These are phyloP conservation scores for Globisporangium uncinulatum DNA, from an alignment of 352 stramenopile genomes.

Conservation along the genomic window DNA sequence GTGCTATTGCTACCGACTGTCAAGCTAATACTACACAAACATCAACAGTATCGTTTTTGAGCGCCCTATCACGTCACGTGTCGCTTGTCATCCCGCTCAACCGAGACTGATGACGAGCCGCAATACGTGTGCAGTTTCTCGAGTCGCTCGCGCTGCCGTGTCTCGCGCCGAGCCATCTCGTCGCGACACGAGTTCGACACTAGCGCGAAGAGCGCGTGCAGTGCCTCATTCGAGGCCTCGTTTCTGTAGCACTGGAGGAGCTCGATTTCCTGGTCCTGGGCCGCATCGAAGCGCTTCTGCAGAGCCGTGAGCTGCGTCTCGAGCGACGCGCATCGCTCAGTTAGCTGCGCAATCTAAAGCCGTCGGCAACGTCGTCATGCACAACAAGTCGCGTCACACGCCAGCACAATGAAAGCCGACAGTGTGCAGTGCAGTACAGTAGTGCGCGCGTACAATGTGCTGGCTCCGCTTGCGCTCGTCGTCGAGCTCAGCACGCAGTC, in stretches of 20 bases:
- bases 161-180: slow-evolving; percentile 22
- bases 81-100: slow-evolving; percentile 36
- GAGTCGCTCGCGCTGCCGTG: slow-evolving; percentile 23
- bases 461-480: slow-evolving; percentile 42
- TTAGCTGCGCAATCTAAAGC: slow-evolving; percentile 34
- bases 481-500: slow-evolving; percentile 41
- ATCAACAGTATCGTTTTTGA: neutral
- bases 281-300: slow-evolving; percentile 14
- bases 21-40: neutral
- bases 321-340: slow-evolving; percentile 30
- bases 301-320: slow-evolving; percentile 31
- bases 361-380: neutral
- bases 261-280: slow-evolving; percentile 33
- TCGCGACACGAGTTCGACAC: slow-evolving; percentile 21
- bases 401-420: neutral
- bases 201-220: slow-evolving; percentile 22
- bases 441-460: slow-evolving; percentile 21
- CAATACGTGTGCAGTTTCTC: slow-evolving; percentile 52
- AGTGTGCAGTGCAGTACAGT: no score
- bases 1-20: no score
- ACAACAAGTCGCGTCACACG: neutral
- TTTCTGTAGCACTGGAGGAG: slow-evolving; percentile 27
- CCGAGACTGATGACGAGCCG: slow-evolving; percentile 53
- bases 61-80: slow-evolving; percentile 4
- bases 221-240: slow-evolving; percentile 13